Conservation (phyloP, 176 grass and related monocot genomes). For the Eleusine coracana region DNA sequence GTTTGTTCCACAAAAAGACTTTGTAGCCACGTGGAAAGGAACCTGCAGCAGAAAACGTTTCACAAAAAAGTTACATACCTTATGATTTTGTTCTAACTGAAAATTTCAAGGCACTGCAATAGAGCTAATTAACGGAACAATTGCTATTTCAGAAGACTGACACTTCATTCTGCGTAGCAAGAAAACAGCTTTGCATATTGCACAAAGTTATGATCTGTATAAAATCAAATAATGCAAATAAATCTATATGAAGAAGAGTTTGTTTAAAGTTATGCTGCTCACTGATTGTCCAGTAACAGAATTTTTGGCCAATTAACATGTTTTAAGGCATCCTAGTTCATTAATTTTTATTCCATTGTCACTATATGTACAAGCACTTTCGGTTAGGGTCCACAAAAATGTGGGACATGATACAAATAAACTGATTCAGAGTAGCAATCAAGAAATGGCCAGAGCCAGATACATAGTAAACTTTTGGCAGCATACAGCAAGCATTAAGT, state of each 20-base stretch:
- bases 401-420: neutral
- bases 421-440: neutral
- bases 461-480: neutral
- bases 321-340: neutral
- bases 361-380: neutral
- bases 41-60: conserved; percentile 41
- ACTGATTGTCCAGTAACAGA: neutral
- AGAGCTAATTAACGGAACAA: neutral
- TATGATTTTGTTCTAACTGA: neutral
- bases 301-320: neutral
- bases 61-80: neutral
- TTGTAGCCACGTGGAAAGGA: conserved; percentile 46
- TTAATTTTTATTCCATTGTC: neutral
- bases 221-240: neutral
- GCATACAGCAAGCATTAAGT: neutral
- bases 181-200: neutral
- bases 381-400: neutral
- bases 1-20: conserved; percentile 39
- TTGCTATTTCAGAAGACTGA: neutral
- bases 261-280: neutral
- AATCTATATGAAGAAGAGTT: neutral
- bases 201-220: conserved; percentile 7
- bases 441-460: conserved; percentile 13
- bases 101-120: neutral
- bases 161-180: neutral